phyloP scores from a whole-genome alignment of 768 basidiomycete genomes.

The Phlebiopsis flavidoalba region DNA sequence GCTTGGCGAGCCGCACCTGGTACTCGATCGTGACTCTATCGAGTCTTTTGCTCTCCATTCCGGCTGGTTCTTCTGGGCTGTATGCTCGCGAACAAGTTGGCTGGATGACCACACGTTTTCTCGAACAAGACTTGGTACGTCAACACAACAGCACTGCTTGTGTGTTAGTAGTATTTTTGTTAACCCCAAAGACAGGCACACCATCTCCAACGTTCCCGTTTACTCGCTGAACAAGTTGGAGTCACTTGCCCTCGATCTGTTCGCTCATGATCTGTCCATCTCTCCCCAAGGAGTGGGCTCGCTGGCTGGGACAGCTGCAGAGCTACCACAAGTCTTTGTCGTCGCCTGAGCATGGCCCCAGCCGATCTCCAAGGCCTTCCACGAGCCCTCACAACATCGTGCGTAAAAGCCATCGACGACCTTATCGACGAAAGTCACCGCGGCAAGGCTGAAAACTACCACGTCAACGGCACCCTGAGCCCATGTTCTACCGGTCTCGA shows the following conservation, averaged over 20 bases:
- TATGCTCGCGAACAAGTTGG: slow-evolving; percentile 88
- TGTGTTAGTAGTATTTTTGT: not conserved
- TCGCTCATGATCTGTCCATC: slow-evolving; percentile 66
- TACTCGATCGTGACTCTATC: slow-evolving; percentile 41
- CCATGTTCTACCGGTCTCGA: slow-evolving; percentile 72
- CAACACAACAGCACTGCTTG: not conserved
- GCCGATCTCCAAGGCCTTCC: slow-evolving; percentile 67
- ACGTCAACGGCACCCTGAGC: slow-evolving; percentile 38
- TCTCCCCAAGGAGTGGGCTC: slow-evolving; percentile 58
- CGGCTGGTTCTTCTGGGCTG: slow-evolving; percentile 73
- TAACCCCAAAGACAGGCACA: slow-evolving; percentile 50
- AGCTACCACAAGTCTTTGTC: slow-evolving; percentile 61
- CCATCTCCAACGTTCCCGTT: slow-evolving; percentile 72
- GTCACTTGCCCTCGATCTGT: slow-evolving; percentile 63
- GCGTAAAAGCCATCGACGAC: slow-evolving; percentile 64
- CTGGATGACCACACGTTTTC: slow-evolving; percentile 83
- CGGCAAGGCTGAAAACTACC: slow-evolving; percentile 12
- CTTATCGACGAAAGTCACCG: slow-evolving; percentile 47
- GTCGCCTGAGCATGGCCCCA: slow-evolving; percentile 58
- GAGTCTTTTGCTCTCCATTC: slow-evolving; percentile 63
- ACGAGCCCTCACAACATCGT: slow-evolving; percentile 66
- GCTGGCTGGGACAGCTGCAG: slow-evolving; percentile 65
- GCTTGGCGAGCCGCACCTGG: slow-evolving; percentile 42
- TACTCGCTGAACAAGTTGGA: slow-evolving; percentile 68
- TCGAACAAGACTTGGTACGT: slow-evolving; percentile 85